phyloP scores from a whole-genome alignment of 2,329 filamentous ascomycete species.

The Microsporum canis region DNA sequence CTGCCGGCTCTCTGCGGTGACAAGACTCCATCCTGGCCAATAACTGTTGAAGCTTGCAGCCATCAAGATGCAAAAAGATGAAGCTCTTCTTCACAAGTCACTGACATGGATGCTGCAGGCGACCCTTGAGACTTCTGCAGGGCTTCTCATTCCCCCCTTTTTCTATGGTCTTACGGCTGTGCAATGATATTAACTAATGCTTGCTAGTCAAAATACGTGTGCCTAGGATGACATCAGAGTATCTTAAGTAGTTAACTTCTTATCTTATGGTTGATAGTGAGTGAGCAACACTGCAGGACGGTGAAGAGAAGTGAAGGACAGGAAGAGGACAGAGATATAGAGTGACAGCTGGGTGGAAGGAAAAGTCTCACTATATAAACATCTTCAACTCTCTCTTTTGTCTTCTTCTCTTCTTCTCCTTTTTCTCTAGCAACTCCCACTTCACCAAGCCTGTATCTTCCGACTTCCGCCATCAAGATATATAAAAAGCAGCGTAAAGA shows the following conservation, averaged over 20 bases:
- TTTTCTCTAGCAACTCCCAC: neutral
- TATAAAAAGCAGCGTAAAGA: neutral
- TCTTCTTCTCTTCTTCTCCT: neutral
- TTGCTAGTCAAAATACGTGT: too few relatives aligned
- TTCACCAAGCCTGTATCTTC: neutral
- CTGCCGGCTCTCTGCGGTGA: neutral
- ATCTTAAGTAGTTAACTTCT: too few relatives aligned
- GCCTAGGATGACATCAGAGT: too few relatives aligned
- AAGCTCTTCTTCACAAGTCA: neutral
- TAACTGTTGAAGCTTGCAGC: neutral
- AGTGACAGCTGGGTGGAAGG: neutral
- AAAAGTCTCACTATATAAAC: neutral
- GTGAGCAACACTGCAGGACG: neutral
- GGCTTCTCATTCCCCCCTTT: neutral
- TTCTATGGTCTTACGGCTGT: too few relatives aligned
- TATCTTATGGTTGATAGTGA: neutral
- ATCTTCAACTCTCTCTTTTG: neutral
- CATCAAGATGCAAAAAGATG: neutral
- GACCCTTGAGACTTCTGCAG: neutral
- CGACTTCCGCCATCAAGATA: neutral
- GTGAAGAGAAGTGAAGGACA: neutral
- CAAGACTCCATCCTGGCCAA: neutral
- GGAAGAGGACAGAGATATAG: neutral
- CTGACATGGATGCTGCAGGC: neutral
- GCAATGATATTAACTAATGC: too few relatives aligned